These are phyloP conservation scores for Hamamelis virginiana DNA, from an alignment of 164 flowering plant genomes.

Conservation along the genomic window DNA sequence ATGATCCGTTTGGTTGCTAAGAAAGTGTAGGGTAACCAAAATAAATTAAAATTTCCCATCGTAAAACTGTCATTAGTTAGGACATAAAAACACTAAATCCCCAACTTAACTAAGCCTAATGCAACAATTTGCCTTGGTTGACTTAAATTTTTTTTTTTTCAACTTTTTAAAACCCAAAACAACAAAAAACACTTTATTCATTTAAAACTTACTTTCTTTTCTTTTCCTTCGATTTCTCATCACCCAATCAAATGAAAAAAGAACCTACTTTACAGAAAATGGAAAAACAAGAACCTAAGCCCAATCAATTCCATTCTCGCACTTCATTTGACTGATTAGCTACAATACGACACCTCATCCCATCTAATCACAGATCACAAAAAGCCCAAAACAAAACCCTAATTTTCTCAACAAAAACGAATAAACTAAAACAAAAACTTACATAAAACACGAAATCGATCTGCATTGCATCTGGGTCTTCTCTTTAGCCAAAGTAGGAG, in stretches of 20 bases:
- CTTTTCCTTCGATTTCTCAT: slow-evolving; percentile 3
- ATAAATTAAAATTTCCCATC: no score
- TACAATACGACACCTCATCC: neutral
- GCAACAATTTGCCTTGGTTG: neutral
- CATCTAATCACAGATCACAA: slow-evolving; percentile 3
- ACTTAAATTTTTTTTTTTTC: neutral
- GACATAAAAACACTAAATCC: neutral
- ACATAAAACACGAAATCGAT: slow-evolving; percentile 10
- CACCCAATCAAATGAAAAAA: slow-evolving; percentile 2
- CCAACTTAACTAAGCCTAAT: neutral
- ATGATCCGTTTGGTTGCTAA: no score
- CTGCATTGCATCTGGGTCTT: neutral
- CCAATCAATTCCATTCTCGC: neutral
- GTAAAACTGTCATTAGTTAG: no score
- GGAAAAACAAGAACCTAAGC: neutral
- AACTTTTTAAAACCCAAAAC: neutral
- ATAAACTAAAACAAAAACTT: slow-evolving; percentile 7
- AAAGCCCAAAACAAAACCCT: neutral
- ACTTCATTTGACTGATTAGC: neutral
- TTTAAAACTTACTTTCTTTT: neutral
- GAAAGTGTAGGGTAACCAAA: no score
- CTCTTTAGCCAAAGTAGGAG: neutral
- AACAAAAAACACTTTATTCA: neutral
- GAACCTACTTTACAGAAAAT: neutral
- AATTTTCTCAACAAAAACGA: neutral